These are phyloP conservation scores for Solanum lycopersicoides DNA, from an alignment of 257 asterid genomes.

Conservation along the genomic window DNA sequence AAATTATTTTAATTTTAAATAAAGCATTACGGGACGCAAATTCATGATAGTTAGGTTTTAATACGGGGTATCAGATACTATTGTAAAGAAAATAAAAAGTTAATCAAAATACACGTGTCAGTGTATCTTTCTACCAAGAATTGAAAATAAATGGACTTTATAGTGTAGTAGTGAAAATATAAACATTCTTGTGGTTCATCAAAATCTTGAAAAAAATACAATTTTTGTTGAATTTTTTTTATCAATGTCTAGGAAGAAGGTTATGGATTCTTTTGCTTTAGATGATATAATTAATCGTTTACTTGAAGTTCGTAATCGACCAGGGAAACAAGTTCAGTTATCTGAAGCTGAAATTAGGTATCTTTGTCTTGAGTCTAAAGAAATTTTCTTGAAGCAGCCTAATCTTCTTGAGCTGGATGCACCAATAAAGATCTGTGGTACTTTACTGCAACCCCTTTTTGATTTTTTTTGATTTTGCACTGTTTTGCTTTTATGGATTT, in stretches of 20 bases:
- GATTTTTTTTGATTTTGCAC: background rate
- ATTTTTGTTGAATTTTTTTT: background rate
- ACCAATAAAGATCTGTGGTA: conserved; percentile 91
- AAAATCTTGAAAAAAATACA: background rate
- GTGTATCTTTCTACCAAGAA: background rate
- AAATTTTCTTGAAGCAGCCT: conserved; percentile 67
- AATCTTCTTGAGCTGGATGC: conserved; percentile 95
- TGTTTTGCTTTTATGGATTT: background rate
- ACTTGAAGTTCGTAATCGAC: conserved; percentile 65
- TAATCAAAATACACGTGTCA: background rate
- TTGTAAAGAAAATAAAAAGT: background rate
- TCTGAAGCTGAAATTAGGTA: conserved; percentile 77
- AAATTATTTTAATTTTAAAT: too few relatives aligned
- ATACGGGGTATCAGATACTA: too few relatives aligned
- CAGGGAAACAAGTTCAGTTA: conserved; percentile 85
- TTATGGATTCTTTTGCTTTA: conserved; percentile 50
- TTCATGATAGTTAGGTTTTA: too few relatives aligned
- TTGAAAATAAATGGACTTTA: background rate
- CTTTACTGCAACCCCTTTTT: background rate
- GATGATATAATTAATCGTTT: conserved; percentile 64
- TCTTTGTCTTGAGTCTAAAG: conserved; percentile 61
- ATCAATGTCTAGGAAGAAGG: background rate
- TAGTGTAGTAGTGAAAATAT: background rate
- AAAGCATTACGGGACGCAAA: accelerated
- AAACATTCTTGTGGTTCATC: background rate